Percentiles rank a stretch among this genome's conserved stretches.
These are phyloP conservation scores for Tieghemiomyces parasiticus DNA, from an alignment of 192 early-diverging fungal species.

Conservation along the genomic window DNA sequence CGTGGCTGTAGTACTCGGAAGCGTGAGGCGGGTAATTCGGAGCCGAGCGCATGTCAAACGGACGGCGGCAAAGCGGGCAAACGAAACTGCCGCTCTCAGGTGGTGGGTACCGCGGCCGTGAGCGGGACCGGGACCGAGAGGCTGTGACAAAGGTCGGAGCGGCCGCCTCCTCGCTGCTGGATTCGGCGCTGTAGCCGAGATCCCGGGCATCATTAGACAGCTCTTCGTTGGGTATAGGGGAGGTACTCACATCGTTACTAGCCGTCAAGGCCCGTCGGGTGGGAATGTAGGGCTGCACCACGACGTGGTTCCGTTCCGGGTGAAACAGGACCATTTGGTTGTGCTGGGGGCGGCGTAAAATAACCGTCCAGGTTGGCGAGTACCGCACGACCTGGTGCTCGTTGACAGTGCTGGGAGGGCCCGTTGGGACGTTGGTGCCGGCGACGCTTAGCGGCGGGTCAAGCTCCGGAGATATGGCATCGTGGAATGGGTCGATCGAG, in stretches of 20 bases:
- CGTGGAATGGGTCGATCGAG: too few species aligned
- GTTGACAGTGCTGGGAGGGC: too few species aligned
- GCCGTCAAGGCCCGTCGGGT: neutral
- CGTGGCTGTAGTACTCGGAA: too few species aligned
- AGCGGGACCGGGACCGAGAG: too few species aligned
- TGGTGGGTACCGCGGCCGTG: too few species aligned
- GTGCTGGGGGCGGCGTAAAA: slow-evolving; percentile 22
- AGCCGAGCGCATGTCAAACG: too few species aligned
- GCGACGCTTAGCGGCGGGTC: too few species aligned
- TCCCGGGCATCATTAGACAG: neutral
- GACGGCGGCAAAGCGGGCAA: too few species aligned
- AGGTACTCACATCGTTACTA: slow-evolving; percentile 10
- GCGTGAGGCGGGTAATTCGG: too few species aligned
- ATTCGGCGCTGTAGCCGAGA: slow-evolving; percentile 10
- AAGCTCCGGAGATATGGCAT: too few species aligned
- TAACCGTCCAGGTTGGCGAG: slow-evolving; percentile 35
- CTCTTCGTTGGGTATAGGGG: neutral
- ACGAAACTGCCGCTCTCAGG: too few species aligned
- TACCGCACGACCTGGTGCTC: slow-evolving; percentile 29
- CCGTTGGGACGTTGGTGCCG: too few species aligned
- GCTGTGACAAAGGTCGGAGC: slow-evolving; percentile 18
- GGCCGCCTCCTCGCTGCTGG: slow-evolving; percentile 6
- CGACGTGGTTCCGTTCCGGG: slow-evolving; percentile 32
- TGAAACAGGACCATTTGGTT: slow-evolving; percentile 53
- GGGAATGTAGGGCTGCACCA: slow-evolving; percentile 21